Conservation (phyloP, 805 yeast species). For the Sporopachydermia lactativora region DNA sequence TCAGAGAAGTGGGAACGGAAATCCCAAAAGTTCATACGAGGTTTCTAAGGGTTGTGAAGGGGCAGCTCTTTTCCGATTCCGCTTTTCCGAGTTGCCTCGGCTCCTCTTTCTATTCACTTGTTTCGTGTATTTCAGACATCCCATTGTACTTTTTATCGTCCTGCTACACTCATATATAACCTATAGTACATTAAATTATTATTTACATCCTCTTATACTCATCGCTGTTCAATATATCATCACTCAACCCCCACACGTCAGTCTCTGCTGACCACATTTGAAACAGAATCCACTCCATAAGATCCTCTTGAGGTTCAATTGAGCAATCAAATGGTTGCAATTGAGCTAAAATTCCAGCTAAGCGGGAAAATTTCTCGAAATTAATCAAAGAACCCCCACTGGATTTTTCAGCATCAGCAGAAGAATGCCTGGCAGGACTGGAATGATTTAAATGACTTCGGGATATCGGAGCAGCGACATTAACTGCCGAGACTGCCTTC, state of each 20-base stretch:
- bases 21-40: too few relatives aligned
- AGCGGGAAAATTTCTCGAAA: conserved; percentile 20
- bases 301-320: neutral
- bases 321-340: conserved; percentile 18
- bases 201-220: conserved; percentile 1
- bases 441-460: neutral
- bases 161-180: too few relatives aligned
- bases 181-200: too few relatives aligned
- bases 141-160: too few relatives aligned
- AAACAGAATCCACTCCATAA: neutral
- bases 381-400: conserved; percentile 14
- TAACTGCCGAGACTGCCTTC: neutral
- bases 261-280: neutral
- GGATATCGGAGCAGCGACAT: too few relatives aligned
- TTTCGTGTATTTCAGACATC: too few relatives aligned
- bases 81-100: too few relatives aligned
- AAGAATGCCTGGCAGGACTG: neutral
- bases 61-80: too few relatives aligned
- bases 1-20: too few relatives aligned
- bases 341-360: conserved; percentile 16
- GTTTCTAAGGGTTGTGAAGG: too few relatives aligned
- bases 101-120: too few relatives aligned
- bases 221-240: neutral
- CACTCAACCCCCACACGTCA: neutral
- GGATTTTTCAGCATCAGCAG: conserved; percentile 4